Evolutionary conservation across 306 rosid genomes (phyloP), one percentile per base, ranked within the genome.

Genomic region (Vigna radiata): DNA sequence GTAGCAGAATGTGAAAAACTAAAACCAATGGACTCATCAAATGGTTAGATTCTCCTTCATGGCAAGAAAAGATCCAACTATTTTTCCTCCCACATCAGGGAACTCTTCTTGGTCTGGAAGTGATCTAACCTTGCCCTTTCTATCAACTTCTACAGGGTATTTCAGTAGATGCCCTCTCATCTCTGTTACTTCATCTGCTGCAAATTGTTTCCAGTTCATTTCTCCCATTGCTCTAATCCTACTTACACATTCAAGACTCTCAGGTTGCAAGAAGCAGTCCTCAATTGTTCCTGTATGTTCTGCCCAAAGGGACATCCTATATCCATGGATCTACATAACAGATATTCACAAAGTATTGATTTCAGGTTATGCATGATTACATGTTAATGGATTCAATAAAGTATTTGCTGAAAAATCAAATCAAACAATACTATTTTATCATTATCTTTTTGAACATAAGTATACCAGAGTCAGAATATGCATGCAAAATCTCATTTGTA

Each of bases 241-340:
- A 73, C 86, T 79, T 21, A 95, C 98, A 70, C 98, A 95, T 58
- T 87, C 97, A 56, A 92, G 83, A 88, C 97, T 90, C 89, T 89
- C 91, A 0, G 98, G 98, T 77, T 88, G 79, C 59, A 78, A 77
- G 91, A 87, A 95, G 78, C 88, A 83, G 4, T 95, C 94, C 52
- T 92, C 96, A 52, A 86, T 49, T 6, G 81, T 83, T 82, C 97
- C 98, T 4, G 86, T 83, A 58, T 95, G 98, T 86, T 95, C 97
- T 64, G 96, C 96, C 97, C 98, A 95, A 23, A 95, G 89, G 16
- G 97, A 95, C 98, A 95, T 95, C 86, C 98, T 84, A 79, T 90
- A 95, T 67, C 98, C 98, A 72, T 84, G 85, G 66, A 95, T 89
- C 97, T 92, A 50, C 67, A 72, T 17, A 4, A 72, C 39, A 71